These are phyloP conservation scores for Dactylonectria estremocensis DNA, from an alignment of 2,329 filamentous ascomycete species.

Conservation along the genomic window DNA sequence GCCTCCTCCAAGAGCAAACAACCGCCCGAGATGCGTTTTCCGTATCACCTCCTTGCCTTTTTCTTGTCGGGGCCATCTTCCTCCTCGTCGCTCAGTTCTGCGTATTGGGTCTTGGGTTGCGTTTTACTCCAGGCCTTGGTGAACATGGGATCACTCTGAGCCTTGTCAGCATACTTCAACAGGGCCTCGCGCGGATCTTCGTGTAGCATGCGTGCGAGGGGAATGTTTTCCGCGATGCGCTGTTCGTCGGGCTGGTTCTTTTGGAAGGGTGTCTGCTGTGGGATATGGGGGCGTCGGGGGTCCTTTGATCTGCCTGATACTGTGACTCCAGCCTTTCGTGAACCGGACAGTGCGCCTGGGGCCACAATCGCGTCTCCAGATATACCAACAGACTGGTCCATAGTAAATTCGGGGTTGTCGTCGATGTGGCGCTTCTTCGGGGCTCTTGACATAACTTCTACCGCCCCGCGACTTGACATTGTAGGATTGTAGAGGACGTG, in stretches of 20 bases:
- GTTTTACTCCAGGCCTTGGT: conserved; percentile 94
- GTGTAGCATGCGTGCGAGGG: conserved; percentile 92
- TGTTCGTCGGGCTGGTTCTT: conserved; percentile 92
- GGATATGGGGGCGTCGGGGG: conserved; percentile 87
- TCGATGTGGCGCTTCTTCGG: conserved; percentile 97
- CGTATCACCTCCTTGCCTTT: conserved; percentile 66
- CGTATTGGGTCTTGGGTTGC: conserved; percentile 93
- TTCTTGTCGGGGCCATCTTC: conserved; percentile 79
- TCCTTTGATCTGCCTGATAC: conserved; percentile 83
- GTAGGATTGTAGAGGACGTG: conserved; percentile 92
- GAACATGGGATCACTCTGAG: conserved; percentile 93
- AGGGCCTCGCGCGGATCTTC: conserved; percentile 96
- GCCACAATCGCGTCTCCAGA: conserved; percentile 87
- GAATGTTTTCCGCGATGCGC: conserved; percentile 90
- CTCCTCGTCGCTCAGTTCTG: conserved; percentile 90
- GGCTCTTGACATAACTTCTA: conserved; percentile 91
- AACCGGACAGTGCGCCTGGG: conserved; percentile 71
- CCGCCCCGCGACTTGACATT: conserved; percentile 85
- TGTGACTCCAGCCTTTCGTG: conserved; percentile 77
- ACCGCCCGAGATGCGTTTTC: conserved; percentile 29
- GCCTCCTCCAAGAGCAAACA: conserved; percentile 21
- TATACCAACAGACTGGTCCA: conserved; percentile 84
- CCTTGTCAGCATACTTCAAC: conserved; percentile 94
- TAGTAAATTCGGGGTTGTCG: conserved; percentile 90
- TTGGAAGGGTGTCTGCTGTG: conserved; percentile 88